A percentile compares a stretch with the other conserved stretches of the same genome.
Conservation (phyloP, 2,329 filamentous ascomycete genomes). For the Fusarium ambrosium region DNA sequence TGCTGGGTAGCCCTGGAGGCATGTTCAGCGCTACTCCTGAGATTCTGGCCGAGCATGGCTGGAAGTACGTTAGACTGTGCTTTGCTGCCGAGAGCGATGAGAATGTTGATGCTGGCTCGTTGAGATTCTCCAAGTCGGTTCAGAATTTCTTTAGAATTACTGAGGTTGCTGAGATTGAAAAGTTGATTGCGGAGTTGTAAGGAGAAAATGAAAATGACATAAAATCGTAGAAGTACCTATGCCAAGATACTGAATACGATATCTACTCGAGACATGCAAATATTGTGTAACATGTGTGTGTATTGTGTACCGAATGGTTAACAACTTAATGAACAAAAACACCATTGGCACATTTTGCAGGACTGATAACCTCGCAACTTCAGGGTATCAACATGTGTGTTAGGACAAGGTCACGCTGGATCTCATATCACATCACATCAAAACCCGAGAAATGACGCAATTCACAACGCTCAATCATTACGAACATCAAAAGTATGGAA, state of each 20-base stretch:
- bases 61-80: slow-evolving; percentile 82
- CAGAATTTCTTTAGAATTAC: slow-evolving; percentile 84
- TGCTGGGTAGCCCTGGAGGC: slow-evolving; percentile 77
- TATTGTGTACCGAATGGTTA: neutral
- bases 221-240: slow-evolving; percentile 1
- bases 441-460: neutral
- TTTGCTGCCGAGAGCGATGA: slow-evolving; percentile 87
- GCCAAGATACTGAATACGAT: neutral
- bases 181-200: slow-evolving; percentile 61
- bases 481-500: slow-evolving; percentile 21
- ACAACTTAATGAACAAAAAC: neutral
- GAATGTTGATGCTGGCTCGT: slow-evolving; percentile 72
- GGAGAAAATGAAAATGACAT: neutral
- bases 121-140: slow-evolving; percentile 76
- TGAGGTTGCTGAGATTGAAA: slow-evolving; percentile 74
- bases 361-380: neutral
- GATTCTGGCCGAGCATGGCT: slow-evolving; percentile 70
- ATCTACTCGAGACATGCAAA: neutral
- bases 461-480: neutral
- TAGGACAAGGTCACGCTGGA: neutral
- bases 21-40: slow-evolving; percentile 79
- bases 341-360: neutral
- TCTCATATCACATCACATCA: slow-evolving; percentile 19
- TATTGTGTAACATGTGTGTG: neutral
- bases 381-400: neutral